Evolutionary conservation across 208 protist genomes (phyloP).

Genomic region (Trypanosoma platydactyli): DNA sequence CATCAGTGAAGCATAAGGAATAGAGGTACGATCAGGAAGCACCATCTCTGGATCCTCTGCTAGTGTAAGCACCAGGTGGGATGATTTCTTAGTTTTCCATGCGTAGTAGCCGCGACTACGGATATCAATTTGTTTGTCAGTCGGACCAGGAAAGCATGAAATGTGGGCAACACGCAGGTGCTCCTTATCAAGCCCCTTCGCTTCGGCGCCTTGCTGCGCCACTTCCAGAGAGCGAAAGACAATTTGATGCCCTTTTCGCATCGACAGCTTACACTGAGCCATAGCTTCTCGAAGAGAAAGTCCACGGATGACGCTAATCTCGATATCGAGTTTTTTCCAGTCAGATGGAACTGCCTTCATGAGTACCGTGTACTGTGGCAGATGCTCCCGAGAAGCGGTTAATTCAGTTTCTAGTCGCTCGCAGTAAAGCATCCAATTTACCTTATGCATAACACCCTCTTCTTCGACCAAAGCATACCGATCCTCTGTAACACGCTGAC

Average conservation of each 20-base stretch:
- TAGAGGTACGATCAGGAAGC: conserved; percentile 84
- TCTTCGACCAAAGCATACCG: conserved; percentile 87
- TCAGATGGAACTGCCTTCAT: conserved; percentile 86
- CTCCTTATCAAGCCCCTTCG: conserved; percentile 88
- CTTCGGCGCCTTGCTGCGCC: conserved; percentile 84
- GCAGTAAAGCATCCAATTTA: conserved; percentile 91
- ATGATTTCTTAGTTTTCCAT: conserved; percentile 91
- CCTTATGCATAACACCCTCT: conserved; percentile 78
- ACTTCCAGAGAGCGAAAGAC: conserved; percentile 84
- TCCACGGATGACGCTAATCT: conserved; percentile 81
- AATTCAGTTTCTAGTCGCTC: conserved; percentile 88
- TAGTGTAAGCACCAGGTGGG: conserved; percentile 79
- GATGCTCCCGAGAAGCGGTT: conserved; percentile 67
- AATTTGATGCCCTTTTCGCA: conserved; percentile 86
- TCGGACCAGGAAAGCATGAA: conserved; percentile 82
- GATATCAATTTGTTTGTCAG: conserved; percentile 91
- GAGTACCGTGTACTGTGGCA: conserved; percentile 83
- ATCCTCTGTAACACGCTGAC: conserved; percentile 85
- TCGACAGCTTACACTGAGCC: conserved; percentile 88
- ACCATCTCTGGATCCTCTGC: conserved; percentile 90
- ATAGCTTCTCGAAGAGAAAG: conserved; percentile 88
- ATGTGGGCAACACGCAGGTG: conserved; percentile 83
- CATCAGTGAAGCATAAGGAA: conserved; percentile 86
- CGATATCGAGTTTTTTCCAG: conserved; percentile 92
- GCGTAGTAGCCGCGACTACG: conserved; percentile 84